Evolutionary conservation across 2,329 filamentous ascomycete species (phyloP).

Genomic region (Sclerotinia nivalis): DNA sequence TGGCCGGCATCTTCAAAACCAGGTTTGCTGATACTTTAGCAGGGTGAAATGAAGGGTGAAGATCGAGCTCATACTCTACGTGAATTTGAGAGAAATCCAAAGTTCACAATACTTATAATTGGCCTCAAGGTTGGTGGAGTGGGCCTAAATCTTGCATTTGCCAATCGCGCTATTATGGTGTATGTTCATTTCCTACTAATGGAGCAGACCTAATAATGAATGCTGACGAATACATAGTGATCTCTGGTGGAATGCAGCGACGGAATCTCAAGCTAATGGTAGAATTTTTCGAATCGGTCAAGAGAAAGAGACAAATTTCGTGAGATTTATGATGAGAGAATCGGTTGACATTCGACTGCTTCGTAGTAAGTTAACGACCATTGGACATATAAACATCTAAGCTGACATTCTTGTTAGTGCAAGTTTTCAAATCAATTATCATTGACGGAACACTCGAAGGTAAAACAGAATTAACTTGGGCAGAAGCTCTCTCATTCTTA

Average conservation of each 20-base stretch:
- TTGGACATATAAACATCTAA: too few relatives aligned
- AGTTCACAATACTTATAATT: not conserved
- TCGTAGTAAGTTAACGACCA: not conserved
- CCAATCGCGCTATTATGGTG: conserved; percentile 13
- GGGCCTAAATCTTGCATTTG: conserved; percentile 10
- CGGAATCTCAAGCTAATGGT: conserved; percentile 6
- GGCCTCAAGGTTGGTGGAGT: conserved; percentile 14
- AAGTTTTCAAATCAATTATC: not conserved
- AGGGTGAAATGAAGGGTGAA: not conserved
- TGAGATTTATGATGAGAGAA: not conserved
- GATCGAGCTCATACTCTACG: not conserved
- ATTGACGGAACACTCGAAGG: not conserved
- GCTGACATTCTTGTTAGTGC: not conserved
- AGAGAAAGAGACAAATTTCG: not conserved
- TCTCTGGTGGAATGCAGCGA: conserved; percentile 9
- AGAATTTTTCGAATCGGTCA: conserved; percentile 7
- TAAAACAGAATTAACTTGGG: not conserved
- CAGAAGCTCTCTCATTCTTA: not conserved
- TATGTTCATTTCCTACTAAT: not conserved
- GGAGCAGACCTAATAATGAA: not conserved
- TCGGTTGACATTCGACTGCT: conserved; percentile 1
- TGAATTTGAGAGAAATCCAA: not conserved
- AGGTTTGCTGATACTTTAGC: not conserved
- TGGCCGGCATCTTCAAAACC: not conserved
- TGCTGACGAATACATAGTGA: not conserved